A percentile compares a stretch with the other conserved stretches of the same genome.
Conservation (phyloP, 2,329 filamentous ascomycete species). For the Trichoderma sp. region DNA sequence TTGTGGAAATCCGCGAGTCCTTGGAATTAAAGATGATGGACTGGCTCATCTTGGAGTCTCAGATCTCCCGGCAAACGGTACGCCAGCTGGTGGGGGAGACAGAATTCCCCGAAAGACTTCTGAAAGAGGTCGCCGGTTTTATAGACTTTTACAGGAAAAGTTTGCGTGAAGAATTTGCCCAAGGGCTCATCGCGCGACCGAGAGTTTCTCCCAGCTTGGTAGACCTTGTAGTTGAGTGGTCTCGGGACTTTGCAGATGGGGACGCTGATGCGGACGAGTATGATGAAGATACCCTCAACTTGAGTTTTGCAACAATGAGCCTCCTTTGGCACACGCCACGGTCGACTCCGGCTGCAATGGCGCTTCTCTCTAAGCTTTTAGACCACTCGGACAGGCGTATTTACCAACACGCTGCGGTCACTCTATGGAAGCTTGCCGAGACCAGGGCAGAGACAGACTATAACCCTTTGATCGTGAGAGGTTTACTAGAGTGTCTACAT, state of each 20-base stretch:
- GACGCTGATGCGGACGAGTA: background rate
- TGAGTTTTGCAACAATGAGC: background rate
- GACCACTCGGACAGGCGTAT: background rate
- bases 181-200: background rate
- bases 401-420: background rate
- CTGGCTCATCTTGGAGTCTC: background rate
- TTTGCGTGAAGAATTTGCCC: background rate
- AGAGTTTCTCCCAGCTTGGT: background rate
- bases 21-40: background rate
- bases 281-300: background rate
- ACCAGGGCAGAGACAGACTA: background rate
- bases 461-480: background rate
- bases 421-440: background rate
- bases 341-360: background rate
- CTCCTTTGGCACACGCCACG: background rate
- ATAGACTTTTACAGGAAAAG: background rate
- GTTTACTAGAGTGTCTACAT: background rate
- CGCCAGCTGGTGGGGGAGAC: background rate
- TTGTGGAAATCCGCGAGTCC: background rate
- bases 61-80: background rate
- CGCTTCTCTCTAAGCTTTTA: background rate
- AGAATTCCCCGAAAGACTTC: background rate
- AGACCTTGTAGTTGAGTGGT: background rate
- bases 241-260: background rate
- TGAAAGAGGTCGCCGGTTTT: background rate